phyloP scores from a whole-genome alignment of 1,139 yeast genomes.

The Scheffersomyces parashehatae region DNA sequence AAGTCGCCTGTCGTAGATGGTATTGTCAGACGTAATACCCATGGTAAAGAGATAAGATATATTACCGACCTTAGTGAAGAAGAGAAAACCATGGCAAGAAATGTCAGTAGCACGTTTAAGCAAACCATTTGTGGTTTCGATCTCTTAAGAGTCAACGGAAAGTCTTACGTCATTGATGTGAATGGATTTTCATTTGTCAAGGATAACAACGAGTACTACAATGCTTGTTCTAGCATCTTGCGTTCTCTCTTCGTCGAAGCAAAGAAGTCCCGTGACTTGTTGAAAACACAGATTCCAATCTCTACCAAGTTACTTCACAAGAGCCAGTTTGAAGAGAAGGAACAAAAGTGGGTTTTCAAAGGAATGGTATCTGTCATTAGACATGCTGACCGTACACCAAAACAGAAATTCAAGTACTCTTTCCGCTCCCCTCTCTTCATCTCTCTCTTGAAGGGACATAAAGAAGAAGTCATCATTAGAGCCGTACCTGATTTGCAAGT shows the following conservation, averaged over 20 bases:
- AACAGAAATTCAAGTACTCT: conserved; percentile 94
- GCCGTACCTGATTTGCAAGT: conserved; percentile 83
- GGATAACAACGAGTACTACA: conserved; percentile 86
- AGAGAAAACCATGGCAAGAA: conserved; percentile 78
- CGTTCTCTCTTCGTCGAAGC: conserved; percentile 71
- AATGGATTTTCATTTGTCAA: conserved; percentile 98
- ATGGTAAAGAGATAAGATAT: conserved; percentile 94
- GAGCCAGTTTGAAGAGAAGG: conserved; percentile 67
- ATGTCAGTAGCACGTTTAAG: conserved; percentile 72
- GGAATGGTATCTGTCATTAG: conserved; percentile 90
- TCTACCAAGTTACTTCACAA: conserved; percentile 38
- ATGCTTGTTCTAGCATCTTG: conserved; percentile 75
- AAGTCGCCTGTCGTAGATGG: conserved; percentile 99
- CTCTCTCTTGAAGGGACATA: conserved; percentile 87
- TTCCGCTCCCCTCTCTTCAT: conserved; percentile 86
- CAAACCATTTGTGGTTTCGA: conserved; percentile 99
- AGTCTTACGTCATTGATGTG: conserved; percentile 92
- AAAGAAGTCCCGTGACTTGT: conserved; percentile 43
- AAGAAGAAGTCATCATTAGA: conserved; percentile 92
- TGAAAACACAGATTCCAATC: conserved; percentile 41
- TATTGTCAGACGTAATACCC: conserved; percentile 93
- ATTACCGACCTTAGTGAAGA: conserved; percentile 75
- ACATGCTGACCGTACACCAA: conserved; percentile 99
- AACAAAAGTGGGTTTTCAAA: conserved; percentile 95
- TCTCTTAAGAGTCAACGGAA: conserved; percentile 82